Base-by-base conservation (phyloP, 2,329 filamentous ascomycete species). In the Botrytis aclada region DNA sequence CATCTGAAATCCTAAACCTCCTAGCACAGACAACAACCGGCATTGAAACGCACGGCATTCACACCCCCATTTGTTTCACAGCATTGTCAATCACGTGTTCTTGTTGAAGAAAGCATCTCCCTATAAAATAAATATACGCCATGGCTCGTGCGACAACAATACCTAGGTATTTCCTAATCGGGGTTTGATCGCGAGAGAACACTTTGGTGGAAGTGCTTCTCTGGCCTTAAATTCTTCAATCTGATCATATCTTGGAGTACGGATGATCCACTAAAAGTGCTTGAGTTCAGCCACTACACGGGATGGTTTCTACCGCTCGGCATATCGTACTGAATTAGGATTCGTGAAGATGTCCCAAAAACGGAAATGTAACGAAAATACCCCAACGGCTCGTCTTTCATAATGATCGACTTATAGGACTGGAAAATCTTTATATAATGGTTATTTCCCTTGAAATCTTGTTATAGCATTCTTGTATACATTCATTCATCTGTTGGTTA, bases 301-400 rank as follows among this genome's bases (percentile, higher is more conserved):
- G 47, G 29, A 69, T n/a, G 32, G n/a, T 32, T 58, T 56, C 34
- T n/a, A 58, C 14, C 22, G 12, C 25, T 37, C 9, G 29, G 20
- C 69, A 51, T 39, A 22, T 51, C 18, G 41, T 16, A n/a, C 32
- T 12, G 22, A 18, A 29, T 18, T 29, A 18, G n/a, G n/a, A 56
- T 56, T 25, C 69, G n/a, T 70, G 29, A 37, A 63, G 41, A 51
- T n/a, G 12, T 61, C 56, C 69, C 22, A 63, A 51, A 41, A 64
- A 64, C 10, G 43, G 32, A 29, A 41, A 29, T 45, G 10, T 70
- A 25, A 43, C 41, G 39, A 54, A 39, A 37, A 29, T 37, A 9
- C 32, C 18, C n/a, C 16, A n/a, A 34, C 6, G 29, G 45, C 14
- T 7, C 32, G 18, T 67, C 25, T 5, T 16, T 67, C 9, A 14